Percentiles rank a stretch among this genome's conserved stretches.
Evolutionary conservation across 2,329 filamentous ascomycete genomes (phyloP).

Genomic region (Pseudocercospora eumusae): DNA sequence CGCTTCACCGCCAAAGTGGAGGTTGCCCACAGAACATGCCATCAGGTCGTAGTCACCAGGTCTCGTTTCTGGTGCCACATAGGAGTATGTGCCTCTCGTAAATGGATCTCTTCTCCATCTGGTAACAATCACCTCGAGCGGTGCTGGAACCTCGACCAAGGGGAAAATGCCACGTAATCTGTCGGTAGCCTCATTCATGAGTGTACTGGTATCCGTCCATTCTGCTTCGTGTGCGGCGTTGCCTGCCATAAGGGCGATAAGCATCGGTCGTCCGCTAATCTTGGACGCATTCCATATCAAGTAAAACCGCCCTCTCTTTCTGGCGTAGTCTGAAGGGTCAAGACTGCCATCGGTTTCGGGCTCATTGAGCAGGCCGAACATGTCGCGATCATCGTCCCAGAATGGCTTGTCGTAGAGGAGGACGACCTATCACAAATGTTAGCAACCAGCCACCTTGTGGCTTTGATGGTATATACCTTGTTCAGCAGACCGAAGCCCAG

Average conservation of each 20-base stretch:
- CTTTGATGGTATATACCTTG: constrained; percentile 59
- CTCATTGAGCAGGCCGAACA: constrained; percentile 86
- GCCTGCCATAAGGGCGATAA: constrained; percentile 93
- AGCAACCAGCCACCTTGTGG: constrained; percentile 16
- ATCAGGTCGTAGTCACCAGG: constrained; percentile 90
- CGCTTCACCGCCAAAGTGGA: constrained; percentile 95
- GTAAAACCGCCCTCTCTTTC: constrained; percentile 86
- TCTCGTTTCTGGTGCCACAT: constrained; percentile 77
- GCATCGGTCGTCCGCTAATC: constrained; percentile 79
- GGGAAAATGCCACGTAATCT: constrained; percentile 76
- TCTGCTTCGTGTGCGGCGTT: constrained; percentile 91
- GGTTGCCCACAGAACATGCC: constrained; percentile 78
- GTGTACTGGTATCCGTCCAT: constrained; percentile 68
- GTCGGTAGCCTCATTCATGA: constrained; percentile 77
- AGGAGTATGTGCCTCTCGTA: constrained; percentile 93
- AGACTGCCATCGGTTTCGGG: constrained; percentile 69
- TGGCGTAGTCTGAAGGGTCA: constrained; percentile 74
- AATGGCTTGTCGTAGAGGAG: constrained; percentile 86
- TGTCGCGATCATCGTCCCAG: constrained; percentile 87
- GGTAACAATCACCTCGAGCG: constrained; percentile 84
- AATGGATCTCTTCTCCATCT: constrained; percentile 90
- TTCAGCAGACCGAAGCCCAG: constrained; percentile 93
- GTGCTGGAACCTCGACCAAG: constrained; percentile 65
- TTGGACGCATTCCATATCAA: constrained; percentile 96
- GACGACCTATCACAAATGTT: constrained; percentile 56